These are phyloP conservation scores for Hylodesmum podocarpum DNA, from an alignment of 306 rosid species.

Conservation along the genomic window DNA sequence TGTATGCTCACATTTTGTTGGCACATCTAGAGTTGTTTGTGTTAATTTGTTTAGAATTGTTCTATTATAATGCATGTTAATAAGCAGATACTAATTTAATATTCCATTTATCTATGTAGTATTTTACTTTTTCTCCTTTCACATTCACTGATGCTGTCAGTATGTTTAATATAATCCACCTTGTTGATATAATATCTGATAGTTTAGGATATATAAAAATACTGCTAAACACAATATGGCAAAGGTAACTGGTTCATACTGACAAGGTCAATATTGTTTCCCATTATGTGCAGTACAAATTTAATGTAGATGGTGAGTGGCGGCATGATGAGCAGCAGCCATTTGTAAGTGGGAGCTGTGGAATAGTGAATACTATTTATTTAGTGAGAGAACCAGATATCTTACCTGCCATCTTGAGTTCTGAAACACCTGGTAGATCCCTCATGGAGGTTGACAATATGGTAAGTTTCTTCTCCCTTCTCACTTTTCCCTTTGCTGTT, in stretches of 20 bases:
- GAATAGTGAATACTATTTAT: constrained; percentile 66
- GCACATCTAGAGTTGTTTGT: neutral
- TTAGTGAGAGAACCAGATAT: constrained; percentile 50
- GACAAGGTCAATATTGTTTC: constrained; percentile 35
- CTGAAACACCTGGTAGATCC: constrained; percentile 59
- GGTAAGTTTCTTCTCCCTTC: constrained; percentile 41
- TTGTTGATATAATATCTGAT: constrained; percentile 22
- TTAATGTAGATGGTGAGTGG: constrained; percentile 84
- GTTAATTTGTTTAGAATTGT: neutral
- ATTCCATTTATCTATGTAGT: constrained; percentile 3
- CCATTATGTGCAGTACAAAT: constrained; percentile 65
- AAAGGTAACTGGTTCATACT: constrained; percentile 19
- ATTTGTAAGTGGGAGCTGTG: constrained; percentile 54
- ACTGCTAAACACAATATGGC: neutral
- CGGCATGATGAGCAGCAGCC: constrained; percentile 75
- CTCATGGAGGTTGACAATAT: constrained; percentile 76
- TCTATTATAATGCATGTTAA: neutral
- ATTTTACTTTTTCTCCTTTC: constrained; percentile 12
- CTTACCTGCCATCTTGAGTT: constrained; percentile 39
- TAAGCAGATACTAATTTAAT: neutral
- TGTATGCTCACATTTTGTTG: neutral
- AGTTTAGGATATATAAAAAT: constrained; percentile 14
- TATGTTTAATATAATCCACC: constrained; percentile 1
- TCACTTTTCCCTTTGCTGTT: neutral
- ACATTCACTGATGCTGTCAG: neutral